Base-by-base conservation (phyloP, 75 land plant genomes). In the Cryptomeria japonica region DNA sequence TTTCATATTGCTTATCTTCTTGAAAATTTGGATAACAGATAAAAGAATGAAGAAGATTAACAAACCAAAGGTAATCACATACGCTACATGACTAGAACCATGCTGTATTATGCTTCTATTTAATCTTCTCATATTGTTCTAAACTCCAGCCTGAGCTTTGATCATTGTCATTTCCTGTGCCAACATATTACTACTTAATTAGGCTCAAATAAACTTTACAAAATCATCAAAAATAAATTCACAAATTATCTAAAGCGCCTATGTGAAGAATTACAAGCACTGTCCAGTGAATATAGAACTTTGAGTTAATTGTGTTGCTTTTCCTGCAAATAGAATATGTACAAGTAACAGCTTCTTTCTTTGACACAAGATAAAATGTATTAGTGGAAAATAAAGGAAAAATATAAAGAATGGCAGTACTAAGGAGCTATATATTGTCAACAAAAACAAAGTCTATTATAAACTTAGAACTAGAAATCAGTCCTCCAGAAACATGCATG, bases 141-240 rank as follows among this genome's bases (percentile, higher is more conserved):
- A 96, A 72, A 97, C 90, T 19, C 94, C 95, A 34, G 98, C 98
- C 86, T 95, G 96, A 87, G 97, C 99, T 90, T 94, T 97, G 38
- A 93, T 90, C 88, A 97, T 72, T 34, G 95, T 93, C 92, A 92
- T 96, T 92, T 97, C 98, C 99, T 97, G 93, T 68, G 86, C 11
- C 78, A 77, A 88, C 46, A 89, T 41, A 10, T 88, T 87, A 47
- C 22, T 87, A 34, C 53, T 73, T 38, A 86, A 86, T 86, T 73
- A 56, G 37, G 9, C 19, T 31, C 32, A 37, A 87, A 84, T 12
- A 22, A 38, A 88, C 32, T 4, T 34, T 58, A 32, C 42, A 36
- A 1, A 36, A 87, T 34, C 61, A 25, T 2, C 18, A 55, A 46
- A 55, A 25, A 28, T 31, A 22, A 80, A 42, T 80, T 80, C 10